Evolutionary conservation across 2,329 filamentous ascomycete genomes (phyloP), one percentile per base, ranked within the genome.

Genomic region (Cladosporium austrohemisphaericum): DNA sequence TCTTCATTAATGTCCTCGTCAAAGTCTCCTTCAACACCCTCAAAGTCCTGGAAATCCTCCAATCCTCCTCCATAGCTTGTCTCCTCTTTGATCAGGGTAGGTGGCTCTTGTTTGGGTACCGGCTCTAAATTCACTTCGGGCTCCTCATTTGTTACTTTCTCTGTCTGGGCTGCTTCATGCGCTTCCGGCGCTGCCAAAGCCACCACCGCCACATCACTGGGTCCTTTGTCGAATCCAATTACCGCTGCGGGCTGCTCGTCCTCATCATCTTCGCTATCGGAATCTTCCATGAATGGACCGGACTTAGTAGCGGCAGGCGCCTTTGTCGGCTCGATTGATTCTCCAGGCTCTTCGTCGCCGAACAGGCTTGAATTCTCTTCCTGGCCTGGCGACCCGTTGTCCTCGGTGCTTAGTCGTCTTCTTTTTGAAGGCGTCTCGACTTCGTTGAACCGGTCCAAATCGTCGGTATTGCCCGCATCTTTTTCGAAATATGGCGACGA

Each of bases 211-310:
- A 11, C 25, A 10, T 38, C 13, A 53, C 49, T 13, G 52, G 45
- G 10, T 18, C 52, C 44, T 52, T 49, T 26, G 36, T 54, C 50
- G 3, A 59, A 44, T 1, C 52, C 56, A 26, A 58, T 59, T 2
- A 61, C 41, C 25, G 56, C 56, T 40, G 55, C 51, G 8, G 56
- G 55, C 22, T 55, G 50, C 44, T 59, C 60, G 18, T 61, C 62
- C 11, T 61, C 61, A 6, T 65, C 63, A 5, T 77, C 71, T 45
- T 84, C 80, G 32, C 75, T 80, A 47, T 83, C 80, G 1, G 85
- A 88, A 53, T 89, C 85, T 50, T 86, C 79, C 32, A 90, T 62
- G 57, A 91, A 91, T 0, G 85, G 85, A 0, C 80, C 82, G 50
- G 66, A 74, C 51, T 65, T 60, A 53, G 57, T 33, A 18, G 25